Conservation (phyloP, 208 protist species). For the Wallacemonas rigidus region DNA sequence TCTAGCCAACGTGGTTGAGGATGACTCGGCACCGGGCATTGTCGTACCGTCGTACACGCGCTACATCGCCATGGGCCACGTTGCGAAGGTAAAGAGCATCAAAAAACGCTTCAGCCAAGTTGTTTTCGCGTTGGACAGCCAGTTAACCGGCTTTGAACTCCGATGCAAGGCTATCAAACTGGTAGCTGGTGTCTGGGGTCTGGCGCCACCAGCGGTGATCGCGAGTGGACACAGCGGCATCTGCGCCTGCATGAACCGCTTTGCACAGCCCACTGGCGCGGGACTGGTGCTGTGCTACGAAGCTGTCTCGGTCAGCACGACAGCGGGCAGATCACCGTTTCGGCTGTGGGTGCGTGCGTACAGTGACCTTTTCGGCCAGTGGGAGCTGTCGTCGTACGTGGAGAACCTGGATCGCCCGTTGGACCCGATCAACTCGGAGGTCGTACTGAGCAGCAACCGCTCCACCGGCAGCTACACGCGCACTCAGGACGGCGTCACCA, state of each 20-base stretch:
- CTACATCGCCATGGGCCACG: slow-evolving; percentile 59
- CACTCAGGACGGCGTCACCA: slow-evolving; percentile 37
- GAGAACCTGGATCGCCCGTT: slow-evolving; percentile 35
- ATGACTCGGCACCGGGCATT: slow-evolving; percentile 47
- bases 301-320: slow-evolving; percentile 27
- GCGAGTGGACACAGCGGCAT: slow-evolving; percentile 35
- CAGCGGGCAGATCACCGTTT: slow-evolving; percentile 16
- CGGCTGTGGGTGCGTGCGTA: slow-evolving; percentile 71
- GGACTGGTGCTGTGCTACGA: slow-evolving; percentile 80
- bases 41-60: slow-evolving; percentile 72
- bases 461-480: slow-evolving; percentile 27
- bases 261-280: slow-evolving; percentile 66
- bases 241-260: slow-evolving; percentile 73
- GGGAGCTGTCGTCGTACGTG: slow-evolving; percentile 42
- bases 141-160: slow-evolving; percentile 46
- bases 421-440: slow-evolving; percentile 51
- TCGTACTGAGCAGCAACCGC: slow-evolving; percentile 35
- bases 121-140: slow-evolving; percentile 59
- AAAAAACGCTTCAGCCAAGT: slow-evolving; percentile 55
- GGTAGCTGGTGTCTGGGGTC: slow-evolving; percentile 60
- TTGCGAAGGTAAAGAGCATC: slow-evolving; percentile 30
- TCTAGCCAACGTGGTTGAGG: slow-evolving; percentile 51
- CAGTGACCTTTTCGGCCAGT: slow-evolving; percentile 55
- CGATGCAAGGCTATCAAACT: slow-evolving; percentile 66
- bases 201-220: slow-evolving; percentile 56